A percentile compares a stretch with the other conserved stretches of the same genome.
These are phyloP conservation scores for Haplographium delicatum DNA, from an alignment of 495 filamentous ascomycete species.

Conservation along the genomic window DNA sequence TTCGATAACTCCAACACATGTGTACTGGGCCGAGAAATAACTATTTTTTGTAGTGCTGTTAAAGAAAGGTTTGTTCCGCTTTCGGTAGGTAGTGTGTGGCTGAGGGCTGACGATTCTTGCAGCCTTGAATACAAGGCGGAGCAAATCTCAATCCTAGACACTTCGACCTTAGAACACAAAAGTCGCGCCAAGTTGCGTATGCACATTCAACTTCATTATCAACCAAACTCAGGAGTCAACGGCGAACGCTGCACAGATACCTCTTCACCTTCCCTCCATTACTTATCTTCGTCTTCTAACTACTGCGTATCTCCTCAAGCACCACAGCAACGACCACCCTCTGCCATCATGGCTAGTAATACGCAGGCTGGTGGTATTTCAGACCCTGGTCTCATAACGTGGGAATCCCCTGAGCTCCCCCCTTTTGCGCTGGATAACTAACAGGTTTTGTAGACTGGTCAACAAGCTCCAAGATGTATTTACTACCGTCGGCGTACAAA, in stretches of 20 bases:
- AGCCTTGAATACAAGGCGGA: too few species aligned
- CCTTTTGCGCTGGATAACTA: slow-evolving; percentile 17
- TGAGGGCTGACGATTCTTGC: too few species aligned
- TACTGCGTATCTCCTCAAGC: not conserved
- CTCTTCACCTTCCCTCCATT: not conserved
- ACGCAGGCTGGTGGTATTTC: slow-evolving; percentile 47
- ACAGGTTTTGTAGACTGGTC: slow-evolving; percentile 63
- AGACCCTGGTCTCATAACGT: slow-evolving; percentile 57
- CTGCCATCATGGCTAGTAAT: slow-evolving; percentile 22
- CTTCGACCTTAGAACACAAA: too few species aligned
- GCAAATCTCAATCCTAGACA: too few species aligned
- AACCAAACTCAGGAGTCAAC: slow-evolving; percentile 8
- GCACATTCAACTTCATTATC: slow-evolving; percentile 5
- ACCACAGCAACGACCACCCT: not conserved
- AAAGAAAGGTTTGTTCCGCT: too few species aligned
- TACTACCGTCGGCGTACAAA: slow-evolving; percentile 95
- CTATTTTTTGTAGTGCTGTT: too few species aligned
- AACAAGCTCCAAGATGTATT: slow-evolving; percentile 99
- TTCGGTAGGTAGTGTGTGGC: too few species aligned
- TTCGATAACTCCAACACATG: too few species aligned
- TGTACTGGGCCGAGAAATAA: too few species aligned
- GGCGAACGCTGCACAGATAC: slow-evolving; percentile 6
- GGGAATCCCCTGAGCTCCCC: slow-evolving; percentile 24
- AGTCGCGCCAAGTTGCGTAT: slow-evolving; percentile 19
- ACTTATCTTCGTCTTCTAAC: not conserved